These are phyloP conservation scores for Teunomyces tritomae DNA, from an alignment of 805 yeast genomes.

Conservation along the genomic window DNA sequence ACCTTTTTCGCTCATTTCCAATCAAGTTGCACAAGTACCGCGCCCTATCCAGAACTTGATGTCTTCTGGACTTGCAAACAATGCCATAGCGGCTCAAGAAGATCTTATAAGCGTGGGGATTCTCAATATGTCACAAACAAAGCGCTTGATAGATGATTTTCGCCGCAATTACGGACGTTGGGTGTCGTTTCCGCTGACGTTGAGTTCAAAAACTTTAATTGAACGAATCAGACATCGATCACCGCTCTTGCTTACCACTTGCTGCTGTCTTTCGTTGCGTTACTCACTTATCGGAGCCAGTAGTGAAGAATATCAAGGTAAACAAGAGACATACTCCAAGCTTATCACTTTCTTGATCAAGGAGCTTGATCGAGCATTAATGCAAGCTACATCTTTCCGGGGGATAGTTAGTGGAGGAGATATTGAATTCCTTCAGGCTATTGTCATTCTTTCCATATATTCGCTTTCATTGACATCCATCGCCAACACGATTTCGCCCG, in stretches of 20 bases:
- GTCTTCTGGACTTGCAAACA: not conserved
- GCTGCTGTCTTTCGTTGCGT: conserved; percentile 62
- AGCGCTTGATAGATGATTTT: conserved; percentile 53
- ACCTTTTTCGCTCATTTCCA: conserved; percentile 43
- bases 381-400: conserved; percentile 26
- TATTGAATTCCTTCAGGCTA: conserved; percentile 64
- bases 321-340: conserved; percentile 34
- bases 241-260: conserved; percentile 62
- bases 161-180: conserved; percentile 71
- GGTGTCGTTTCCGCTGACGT: conserved; percentile 64
- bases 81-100: conserved; percentile 15
- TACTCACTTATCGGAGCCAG: conserved; percentile 33
- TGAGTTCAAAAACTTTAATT: conserved; percentile 48
- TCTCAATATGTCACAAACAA: conserved; percentile 46
- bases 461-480: conserved; percentile 57
- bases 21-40: conserved; percentile 32
- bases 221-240: conserved; percentile 48
- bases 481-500: conserved; percentile 14
- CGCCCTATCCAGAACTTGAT: conserved; percentile 35
- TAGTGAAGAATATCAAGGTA: conserved; percentile 10
- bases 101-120: conserved; percentile 55
- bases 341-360: conserved; percentile 46
- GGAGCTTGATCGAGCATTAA: conserved; percentile 47
- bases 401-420: conserved; percentile 19
- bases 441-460: conserved; percentile 64